Evolutionary conservation across 257 asterid genomes (phyloP), one percentile per base, ranked within the genome.

Genomic region (Marsdenia floribunda): DNA sequence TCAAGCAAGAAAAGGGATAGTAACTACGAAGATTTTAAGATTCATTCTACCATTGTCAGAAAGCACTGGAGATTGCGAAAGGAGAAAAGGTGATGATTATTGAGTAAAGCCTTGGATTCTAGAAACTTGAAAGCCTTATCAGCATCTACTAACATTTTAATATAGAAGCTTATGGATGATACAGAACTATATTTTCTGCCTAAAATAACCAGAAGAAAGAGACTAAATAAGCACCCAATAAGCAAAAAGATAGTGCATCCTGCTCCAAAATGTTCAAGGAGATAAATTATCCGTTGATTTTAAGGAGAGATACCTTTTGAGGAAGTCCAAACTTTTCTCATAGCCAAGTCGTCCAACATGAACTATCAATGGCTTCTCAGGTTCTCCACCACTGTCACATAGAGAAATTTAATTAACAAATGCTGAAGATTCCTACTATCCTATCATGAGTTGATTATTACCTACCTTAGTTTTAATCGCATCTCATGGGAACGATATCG

Each of bases 301-400:
- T 65, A 38, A 65, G 70, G 76, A 73, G 24, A 58, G 58, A 40
- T 81, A 95, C 99, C 92, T 80, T 83, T 87, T 89, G 67, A 93
- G 88, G 79, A 93, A 91, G 78, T 93, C 97, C 95, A 93, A 89
- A 77, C 91, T 93, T 87, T 93, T 93, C 81, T 93, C 98, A 1
- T 89, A 96, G 73, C 98, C 98, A 64, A 93, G 82, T 65, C 98
- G 87, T 49, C 98, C 98, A 54, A 93, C 97, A 75, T 93, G 97
- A 77, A 93, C 90, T 80, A 93, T 88, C 84, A 93, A 83, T 58
- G 97, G 98, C 81, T 76, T 88, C 58, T 91, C 89, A 44, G 98
- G 97, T 83, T 93, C 97, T 70, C 97, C 96, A 2, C 87, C 86
- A 81, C 98, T 93, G 72, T 75, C 70, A 14, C 69, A 71, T 57